Evolutionary conservation across 768 basidiomycete species (phyloP), one percentile per base, ranked within the genome.

Genomic region (Gloeopeniophorella convolvens): DNA sequence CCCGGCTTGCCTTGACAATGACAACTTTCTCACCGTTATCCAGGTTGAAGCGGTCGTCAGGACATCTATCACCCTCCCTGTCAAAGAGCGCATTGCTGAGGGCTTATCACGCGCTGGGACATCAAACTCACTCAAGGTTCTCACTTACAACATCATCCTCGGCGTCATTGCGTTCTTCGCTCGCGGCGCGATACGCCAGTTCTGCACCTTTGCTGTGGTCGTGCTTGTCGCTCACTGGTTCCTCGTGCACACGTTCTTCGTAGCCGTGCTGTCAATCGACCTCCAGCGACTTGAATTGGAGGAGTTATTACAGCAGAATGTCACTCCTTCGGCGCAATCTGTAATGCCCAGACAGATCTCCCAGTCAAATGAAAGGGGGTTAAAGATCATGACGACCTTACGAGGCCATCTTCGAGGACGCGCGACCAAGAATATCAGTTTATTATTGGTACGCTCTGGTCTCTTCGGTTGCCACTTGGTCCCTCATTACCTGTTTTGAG

Each of bases 221-320:
- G 91, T 97, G 10, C 76, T 97, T 18, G 86, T 97, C 26, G 93
- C 92, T 13, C 94, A 98, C 65, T 98, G 92, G 92, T 95, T 94
- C 70, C 76, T 98, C 53, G 85, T 95, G 13, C 90, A 96, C 62
- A 96, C 92, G 0, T 95, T 97, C 70, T 97, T 95, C 68, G 74
- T 94, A 56, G 88, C 94, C 6, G 92, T 96, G 23, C 70, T 99
- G 20, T 92, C 91, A 0, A 96, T 99, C 58, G 95, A 99, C 70
- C 82, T 97, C 39, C 93, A 96, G 58, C 81, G 95, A 39, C 68
- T 99, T 21, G 95, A 93, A 85, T 74, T 95, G 36, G 85, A 89
- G 50, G 90, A 99, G 64, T 74, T 98, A 9, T 70, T 96, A 18
- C 78, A 80, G 7, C 89, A 89, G 62, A 81, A 85, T 55, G 67